Conservation (phyloP, 106 monocot species). For the Vanilla planifolia region DNA sequence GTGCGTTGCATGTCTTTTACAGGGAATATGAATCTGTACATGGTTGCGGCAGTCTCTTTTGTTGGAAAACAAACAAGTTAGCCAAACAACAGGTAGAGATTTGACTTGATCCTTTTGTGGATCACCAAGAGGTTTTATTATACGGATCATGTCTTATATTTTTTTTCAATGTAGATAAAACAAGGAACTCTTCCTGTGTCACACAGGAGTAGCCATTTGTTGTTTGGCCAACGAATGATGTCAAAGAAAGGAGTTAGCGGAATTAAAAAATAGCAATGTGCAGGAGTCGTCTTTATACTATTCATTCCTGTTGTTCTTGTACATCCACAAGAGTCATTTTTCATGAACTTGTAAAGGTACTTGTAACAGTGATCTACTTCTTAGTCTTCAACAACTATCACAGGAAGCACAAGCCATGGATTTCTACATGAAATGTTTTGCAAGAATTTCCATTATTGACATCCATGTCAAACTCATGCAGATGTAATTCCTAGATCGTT, state of each 20-base stretch:
- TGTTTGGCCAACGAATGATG: slow-evolving; percentile 33
- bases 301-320: neutral
- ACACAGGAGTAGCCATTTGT: slow-evolving; percentile 18
- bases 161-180: slow-evolving; percentile 25
- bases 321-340: slow-evolving; percentile 2
- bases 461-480: neutral
- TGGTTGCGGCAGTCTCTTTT: slow-evolving; percentile 51
- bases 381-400: neutral
- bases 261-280: slow-evolving; percentile 6
- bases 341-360: neutral
- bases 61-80: slow-evolving; percentile 44
- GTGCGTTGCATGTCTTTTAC: neutral
- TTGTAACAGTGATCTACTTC: neutral
- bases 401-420: neutral
- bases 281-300: neutral
- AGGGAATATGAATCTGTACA: slow-evolving; percentile 67
- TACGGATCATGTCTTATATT: neutral
- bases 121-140: neutral
- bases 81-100: slow-evolving; percentile 24
- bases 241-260: slow-evolving; percentile 16
- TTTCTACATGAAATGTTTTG: neutral
- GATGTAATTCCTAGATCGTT: neutral
- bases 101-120: neutral
- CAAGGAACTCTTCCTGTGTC: slow-evolving; percentile 22
- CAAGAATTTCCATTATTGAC: neutral